Percentiles rank a stretch among this genome's conserved stretches.
These are phyloP conservation scores for Gyrodon lividus DNA, from an alignment of 768 basidiomycete genomes.

Conservation along the genomic window DNA sequence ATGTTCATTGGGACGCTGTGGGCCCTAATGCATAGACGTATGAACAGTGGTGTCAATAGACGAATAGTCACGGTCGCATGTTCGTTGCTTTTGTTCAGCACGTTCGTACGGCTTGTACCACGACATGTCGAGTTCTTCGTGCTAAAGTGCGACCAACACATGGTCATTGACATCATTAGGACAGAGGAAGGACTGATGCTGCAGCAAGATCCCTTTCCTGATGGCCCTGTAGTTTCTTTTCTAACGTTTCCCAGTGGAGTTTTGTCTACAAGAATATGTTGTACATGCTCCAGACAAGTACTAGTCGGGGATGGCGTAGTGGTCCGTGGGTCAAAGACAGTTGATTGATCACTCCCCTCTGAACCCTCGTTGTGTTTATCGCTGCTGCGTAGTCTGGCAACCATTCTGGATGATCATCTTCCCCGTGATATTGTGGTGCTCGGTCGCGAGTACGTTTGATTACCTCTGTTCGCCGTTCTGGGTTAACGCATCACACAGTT, in stretches of 20 bases:
- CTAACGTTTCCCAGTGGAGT: conserved; percentile 22
- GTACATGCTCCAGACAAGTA: conserved; percentile 20
- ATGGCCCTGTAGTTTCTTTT: conserved; percentile 28
- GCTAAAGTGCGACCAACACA: conserved; percentile 5
- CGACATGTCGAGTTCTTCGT: not conserved
- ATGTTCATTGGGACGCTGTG: conserved; percentile 31
- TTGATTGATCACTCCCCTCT: not conserved
- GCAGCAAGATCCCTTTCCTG: conserved; percentile 16
- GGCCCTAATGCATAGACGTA: conserved; percentile 13
- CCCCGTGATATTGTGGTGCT: conserved; percentile 19
- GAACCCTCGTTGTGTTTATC: conserved; percentile 20
- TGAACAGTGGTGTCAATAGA: conserved; percentile 1
- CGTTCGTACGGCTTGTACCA: conserved; percentile 9
- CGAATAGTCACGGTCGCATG: conserved; percentile 18
- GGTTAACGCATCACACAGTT: conserved; percentile 1
- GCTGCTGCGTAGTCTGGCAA: conserved; percentile 29
- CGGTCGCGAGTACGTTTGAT: conserved; percentile 2
- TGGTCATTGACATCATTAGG: conserved; percentile 19
- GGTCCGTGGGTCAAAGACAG: not conserved
- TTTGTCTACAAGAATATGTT: conserved; percentile 29
- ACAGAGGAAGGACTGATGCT: conserved; percentile 21
- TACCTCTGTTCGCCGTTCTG: not conserved
- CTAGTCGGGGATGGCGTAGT: conserved; percentile 25
- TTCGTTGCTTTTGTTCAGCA: conserved; percentile 24
- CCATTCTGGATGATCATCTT: conserved; percentile 19